A percentile compares a stretch with the other conserved stretches of the same genome.
Conservation (phyloP, 768 basidiomycete species). For the Phlebiopsis gigantea region DNA sequence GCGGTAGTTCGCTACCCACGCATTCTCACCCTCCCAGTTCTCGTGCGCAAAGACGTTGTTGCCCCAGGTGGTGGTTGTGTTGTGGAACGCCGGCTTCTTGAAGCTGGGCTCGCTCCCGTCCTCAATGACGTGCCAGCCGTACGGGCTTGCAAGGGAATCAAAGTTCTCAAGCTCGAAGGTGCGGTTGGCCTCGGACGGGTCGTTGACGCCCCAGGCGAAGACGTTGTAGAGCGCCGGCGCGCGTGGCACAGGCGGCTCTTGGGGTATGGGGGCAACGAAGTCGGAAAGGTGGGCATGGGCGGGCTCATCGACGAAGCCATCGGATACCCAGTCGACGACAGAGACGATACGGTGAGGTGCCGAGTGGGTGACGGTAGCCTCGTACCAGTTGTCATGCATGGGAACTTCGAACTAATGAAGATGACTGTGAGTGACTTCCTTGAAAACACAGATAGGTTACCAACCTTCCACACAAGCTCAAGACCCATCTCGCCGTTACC, state of each 20-base stretch:
- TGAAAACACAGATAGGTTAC: constrained; percentile 7
- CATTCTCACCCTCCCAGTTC: constrained; percentile 76
- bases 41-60: constrained; percentile 94
- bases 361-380: constrained; percentile 72
- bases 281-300: constrained; percentile 29
- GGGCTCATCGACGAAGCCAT: constrained; percentile 44
- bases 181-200: constrained; percentile 69
- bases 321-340: constrained; percentile 93
- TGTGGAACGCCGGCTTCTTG: constrained; percentile 28
- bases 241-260: constrained; percentile 20
- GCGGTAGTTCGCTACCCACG: constrained; percentile 70
- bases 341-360: constrained; percentile 78
- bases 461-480: constrained; percentile 77
- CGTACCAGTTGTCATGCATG: constrained; percentile 96
- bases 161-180: constrained; percentile 56
- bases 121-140: constrained; percentile 90
- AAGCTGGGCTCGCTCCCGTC: constrained; percentile 56
- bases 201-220: constrained; percentile 80
- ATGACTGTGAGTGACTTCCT: background rate
- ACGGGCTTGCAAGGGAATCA: constrained; percentile 76
- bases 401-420: constrained; percentile 72
- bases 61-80: constrained; percentile 80
- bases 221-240: constrained; percentile 53
- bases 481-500: constrained; percentile 50
- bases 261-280: constrained; percentile 32